Percentiles rank a stretch among this genome's conserved stretches.
These are phyloP conservation scores for Penicillium frequentans DNA, from an alignment of 2,329 filamentous ascomycete species.

Conservation along the genomic window DNA sequence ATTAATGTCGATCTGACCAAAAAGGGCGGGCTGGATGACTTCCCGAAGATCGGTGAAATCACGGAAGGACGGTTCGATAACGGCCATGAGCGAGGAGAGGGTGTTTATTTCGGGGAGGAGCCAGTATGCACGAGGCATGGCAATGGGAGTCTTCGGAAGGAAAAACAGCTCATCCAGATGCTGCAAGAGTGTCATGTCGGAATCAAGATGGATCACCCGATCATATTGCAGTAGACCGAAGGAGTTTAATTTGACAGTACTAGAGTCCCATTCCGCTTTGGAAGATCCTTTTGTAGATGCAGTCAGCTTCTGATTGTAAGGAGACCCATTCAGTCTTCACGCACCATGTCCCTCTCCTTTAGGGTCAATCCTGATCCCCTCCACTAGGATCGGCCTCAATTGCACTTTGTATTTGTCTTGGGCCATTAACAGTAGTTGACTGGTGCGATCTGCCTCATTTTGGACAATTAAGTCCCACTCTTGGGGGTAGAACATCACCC, in stretches of 20 bases:
- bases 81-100: constrained; percentile 62
- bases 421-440: constrained; percentile 51
- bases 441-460: constrained; percentile 32
- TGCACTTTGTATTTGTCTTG: constrained; percentile 51
- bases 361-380: constrained; percentile 26
- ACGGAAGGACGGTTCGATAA: constrained; percentile 57
- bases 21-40: constrained; percentile 22
- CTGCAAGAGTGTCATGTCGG: constrained; percentile 63
- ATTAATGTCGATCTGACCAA: constrained; percentile 28
- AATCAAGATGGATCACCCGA: constrained; percentile 60
- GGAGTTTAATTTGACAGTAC: constrained; percentile 67
- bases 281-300: constrained; percentile 16
- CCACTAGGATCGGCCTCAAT: constrained; percentile 49
- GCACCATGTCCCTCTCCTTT: constrained; percentile 19
- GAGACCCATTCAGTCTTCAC: constrained; percentile 2
- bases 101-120: constrained; percentile 53
- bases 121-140: constrained; percentile 74
- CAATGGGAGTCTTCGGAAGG: constrained; percentile 59
- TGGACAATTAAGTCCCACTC: constrained; percentile 38
- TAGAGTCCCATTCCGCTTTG: constrained; percentile 60
- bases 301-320: neutral
- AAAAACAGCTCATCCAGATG: constrained; percentile 71
- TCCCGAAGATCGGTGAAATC: constrained; percentile 45
- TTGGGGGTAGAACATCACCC: constrained; percentile 44
- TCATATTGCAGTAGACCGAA: constrained; percentile 67